A percentile compares a stretch with the other conserved stretches of the same genome.
Conservation (phyloP, 257 asterid genomes). For the Hygrophila difformis region DNA sequence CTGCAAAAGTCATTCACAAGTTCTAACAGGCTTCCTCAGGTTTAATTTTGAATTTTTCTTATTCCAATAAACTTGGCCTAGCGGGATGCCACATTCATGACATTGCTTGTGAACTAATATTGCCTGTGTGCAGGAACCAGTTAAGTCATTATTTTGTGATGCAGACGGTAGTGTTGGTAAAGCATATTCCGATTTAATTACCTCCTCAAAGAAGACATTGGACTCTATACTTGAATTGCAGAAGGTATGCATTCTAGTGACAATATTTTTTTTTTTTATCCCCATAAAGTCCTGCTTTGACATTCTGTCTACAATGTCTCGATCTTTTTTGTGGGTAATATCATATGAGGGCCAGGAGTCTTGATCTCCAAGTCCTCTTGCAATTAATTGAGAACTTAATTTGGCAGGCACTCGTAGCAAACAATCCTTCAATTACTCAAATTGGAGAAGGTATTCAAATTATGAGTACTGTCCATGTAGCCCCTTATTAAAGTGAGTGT, state of each 20-base stretch:
- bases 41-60: too few relatives aligned
- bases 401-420: conserved; percentile 67
- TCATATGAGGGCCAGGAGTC: conserved; percentile 2
- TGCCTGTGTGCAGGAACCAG: conserved; percentile 49
- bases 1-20: conserved; percentile 76
- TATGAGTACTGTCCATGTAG: too few relatives aligned
- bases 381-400: conserved; percentile 2
- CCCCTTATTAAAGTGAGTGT: too few relatives aligned
- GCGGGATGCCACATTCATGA: conserved; percentile 7
- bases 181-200: conserved; percentile 67
- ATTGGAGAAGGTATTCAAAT: conserved; percentile 52
- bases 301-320: conserved; percentile 8
- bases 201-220: conserved; percentile 69
- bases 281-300: conserved; percentile 13
- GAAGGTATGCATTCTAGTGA: conserved; percentile 49
- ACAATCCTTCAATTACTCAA: conserved; percentile 58
- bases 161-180: conserved; percentile 38
- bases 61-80: conserved; percentile 8
- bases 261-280: background rate
- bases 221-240: conserved; percentile 66
- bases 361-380: conserved; percentile 2
- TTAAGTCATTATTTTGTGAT: conserved; percentile 56
- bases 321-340: background rate
- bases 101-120: conserved; percentile 11
- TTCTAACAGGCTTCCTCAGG: conserved; percentile 95